Conservation (phyloP, 345 rosid genomes). For the Hirschfeldia incana region DNA sequence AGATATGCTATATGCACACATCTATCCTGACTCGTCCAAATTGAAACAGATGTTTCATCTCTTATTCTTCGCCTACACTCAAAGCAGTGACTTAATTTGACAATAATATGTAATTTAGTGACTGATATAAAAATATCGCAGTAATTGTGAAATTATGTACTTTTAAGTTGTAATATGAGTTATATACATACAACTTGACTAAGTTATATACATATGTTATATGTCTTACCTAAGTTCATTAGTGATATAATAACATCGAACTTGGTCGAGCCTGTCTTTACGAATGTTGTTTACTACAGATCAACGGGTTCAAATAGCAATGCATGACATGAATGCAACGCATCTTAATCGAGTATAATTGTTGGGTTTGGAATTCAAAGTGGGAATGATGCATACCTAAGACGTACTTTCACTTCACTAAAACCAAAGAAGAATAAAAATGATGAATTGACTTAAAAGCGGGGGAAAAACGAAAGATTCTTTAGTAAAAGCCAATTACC, state of each 20-base stretch:
- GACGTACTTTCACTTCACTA: slow-evolving; percentile 63
- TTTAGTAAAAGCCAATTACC: slow-evolving; percentile 65
- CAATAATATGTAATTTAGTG: not conserved
- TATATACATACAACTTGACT: too few species aligned
- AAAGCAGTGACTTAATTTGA: not conserved
- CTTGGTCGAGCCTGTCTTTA: not conserved
- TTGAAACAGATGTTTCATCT: not conserved
- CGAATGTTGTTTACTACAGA: not conserved
- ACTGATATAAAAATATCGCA: not conserved
- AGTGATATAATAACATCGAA: too few species aligned
- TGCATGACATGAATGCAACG: not conserved
- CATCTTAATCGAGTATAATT: slow-evolving; percentile 19
- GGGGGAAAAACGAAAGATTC: slow-evolving; percentile 55
- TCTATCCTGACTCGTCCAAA: not conserved
- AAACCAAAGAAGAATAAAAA: slow-evolving; percentile 57
- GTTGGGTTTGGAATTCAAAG: slow-evolving; percentile 25
- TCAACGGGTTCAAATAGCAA: not conserved
- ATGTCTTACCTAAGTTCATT: too few species aligned
- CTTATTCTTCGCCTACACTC: not conserved
- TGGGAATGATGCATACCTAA: slow-evolving; percentile 29
- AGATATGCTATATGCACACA: not conserved
- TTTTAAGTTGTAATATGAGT: not conserved
- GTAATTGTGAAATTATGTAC: not conserved
- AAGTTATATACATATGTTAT: too few species aligned
- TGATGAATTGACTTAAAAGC: slow-evolving; percentile 59